Base-by-base conservation (phyloP, 331 rosid genomes). In the Quercus tomentella region DNA sequence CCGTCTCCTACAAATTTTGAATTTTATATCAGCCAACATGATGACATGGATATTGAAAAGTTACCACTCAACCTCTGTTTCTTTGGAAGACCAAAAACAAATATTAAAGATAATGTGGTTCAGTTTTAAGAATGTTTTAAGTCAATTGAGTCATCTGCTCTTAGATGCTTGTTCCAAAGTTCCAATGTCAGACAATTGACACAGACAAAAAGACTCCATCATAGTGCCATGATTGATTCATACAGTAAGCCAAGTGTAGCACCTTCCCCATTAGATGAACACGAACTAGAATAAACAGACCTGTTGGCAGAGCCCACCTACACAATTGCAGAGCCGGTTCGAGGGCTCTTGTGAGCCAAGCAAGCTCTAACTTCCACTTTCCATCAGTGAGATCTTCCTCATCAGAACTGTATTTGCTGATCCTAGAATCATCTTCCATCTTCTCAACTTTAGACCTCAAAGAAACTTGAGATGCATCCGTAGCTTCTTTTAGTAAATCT, bases 311-410 rank as follows among this genome's bases (percentile, higher is more conserved):
- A 82, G 97, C 94, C 97, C 94, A 83, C 82, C 92, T 89, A 86
- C 92, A 93, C 82, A 93, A 79, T 83, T 93, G 97, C 66, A 89
- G 87, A 89, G 97, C 98, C 35, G 97, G 91, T 86, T 93, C 97
- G 62, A 95, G 88, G 73, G 96, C 90, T 86, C 85, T 96, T 15
- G 98, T 78, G 67, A 91, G 88, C 98, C 99, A 93, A 81, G 91
- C 93, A 79, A 88, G 82, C 90, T 96, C 97, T 52, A 87, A 67
- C 83, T 87, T 90, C 91, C 92, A 87, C 72, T 89, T 90, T 72
- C 77, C 84, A 77, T 90, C 91, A 0, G 82, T 76, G 41, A 83
- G 65, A 81, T 86, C 87, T 75, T 92, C 97, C 56, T 84, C 90
- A 17, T 84, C 88, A 71, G 88, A 82, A 67, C 72, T 76, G 70